Conservation (phyloP, 2,329 filamentous ascomycete species). For the Cadophora malorum region DNA sequence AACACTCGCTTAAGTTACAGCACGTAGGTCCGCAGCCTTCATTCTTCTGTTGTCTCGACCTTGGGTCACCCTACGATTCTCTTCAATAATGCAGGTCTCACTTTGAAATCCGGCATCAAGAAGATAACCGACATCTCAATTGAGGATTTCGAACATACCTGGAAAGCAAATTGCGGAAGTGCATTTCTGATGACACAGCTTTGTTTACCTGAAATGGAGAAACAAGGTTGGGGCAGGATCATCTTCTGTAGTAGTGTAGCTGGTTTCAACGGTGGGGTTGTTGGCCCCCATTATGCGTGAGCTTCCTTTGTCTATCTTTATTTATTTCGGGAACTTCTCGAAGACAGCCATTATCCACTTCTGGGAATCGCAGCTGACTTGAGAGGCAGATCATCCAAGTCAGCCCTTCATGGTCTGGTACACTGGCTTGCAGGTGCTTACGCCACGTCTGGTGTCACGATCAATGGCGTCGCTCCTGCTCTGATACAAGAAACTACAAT, state of each 20-base stretch:
- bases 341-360: no score
- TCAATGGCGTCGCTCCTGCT: conserved; percentile 57
- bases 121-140: conserved; percentile 36
- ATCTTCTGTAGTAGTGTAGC: conserved; percentile 38
- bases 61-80: conserved; percentile 35
- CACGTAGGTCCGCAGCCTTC: conserved; percentile 28
- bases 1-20: conserved; percentile 2
- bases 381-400: conserved; percentile 46
- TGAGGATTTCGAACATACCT: conserved; percentile 39
- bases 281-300: conserved; percentile 40
- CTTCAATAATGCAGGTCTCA: conserved; percentile 39
- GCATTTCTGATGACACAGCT: conserved; percentile 38
- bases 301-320: background rate
- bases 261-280: conserved; percentile 35
- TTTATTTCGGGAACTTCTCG: background rate
- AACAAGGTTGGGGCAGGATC: conserved; percentile 46
- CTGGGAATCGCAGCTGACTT: conserved; percentile 4
- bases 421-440: conserved; percentile 53
- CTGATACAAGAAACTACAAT: conserved; percentile 54
- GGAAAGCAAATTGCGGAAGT: conserved; percentile 37
- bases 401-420: conserved; percentile 54
- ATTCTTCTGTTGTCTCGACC: conserved; percentile 19
- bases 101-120: conserved; percentile 28
- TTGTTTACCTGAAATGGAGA: conserved; percentile 45
- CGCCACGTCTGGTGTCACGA: conserved; percentile 52